These are phyloP conservation scores for Plantago major DNA, from an alignment of 257 asterid species.

Conservation along the genomic window DNA sequence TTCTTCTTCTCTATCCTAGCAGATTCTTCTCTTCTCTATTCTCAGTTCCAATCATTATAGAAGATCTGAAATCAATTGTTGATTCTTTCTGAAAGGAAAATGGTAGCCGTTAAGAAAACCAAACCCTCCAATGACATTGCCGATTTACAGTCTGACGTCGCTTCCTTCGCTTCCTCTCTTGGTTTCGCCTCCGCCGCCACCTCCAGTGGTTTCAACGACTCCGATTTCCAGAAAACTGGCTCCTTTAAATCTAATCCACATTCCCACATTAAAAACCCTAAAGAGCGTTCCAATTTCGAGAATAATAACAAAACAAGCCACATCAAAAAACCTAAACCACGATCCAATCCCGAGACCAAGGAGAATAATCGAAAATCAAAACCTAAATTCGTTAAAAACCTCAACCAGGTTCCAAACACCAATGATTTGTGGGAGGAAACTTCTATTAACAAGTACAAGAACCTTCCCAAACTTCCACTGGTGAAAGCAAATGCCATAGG, in stretches of 20 bases:
- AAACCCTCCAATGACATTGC: conserved; percentile 32
- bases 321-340: neutral
- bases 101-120: conserved; percentile 22
- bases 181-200: conserved; percentile 48
- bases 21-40: no score
- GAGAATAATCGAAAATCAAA: neutral
- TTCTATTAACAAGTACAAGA: conserved; percentile 38
- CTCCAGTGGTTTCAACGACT: conserved; percentile 73
- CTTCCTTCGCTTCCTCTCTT: conserved; percentile 80
- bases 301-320: neutral
- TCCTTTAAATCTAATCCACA: conserved; percentile 28
- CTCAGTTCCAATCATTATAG: no score
- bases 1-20: no score
- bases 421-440: conserved; percentile 21
- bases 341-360: neutral
- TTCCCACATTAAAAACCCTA: neutral
- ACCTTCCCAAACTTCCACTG: conserved; percentile 70
- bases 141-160: conserved; percentile 55
- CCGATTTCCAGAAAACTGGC: conserved; percentile 78
- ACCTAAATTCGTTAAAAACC: conserved; percentile 21
- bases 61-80: no score
- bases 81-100: no score
- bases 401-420: conserved; percentile 12
- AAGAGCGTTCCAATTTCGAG: neutral
- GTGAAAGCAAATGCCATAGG: conserved; percentile 51